phyloP scores from a whole-genome alignment of 1,284 basidiomycete genomes.

The Cutaneotrichosporon cyanovorans region DNA sequence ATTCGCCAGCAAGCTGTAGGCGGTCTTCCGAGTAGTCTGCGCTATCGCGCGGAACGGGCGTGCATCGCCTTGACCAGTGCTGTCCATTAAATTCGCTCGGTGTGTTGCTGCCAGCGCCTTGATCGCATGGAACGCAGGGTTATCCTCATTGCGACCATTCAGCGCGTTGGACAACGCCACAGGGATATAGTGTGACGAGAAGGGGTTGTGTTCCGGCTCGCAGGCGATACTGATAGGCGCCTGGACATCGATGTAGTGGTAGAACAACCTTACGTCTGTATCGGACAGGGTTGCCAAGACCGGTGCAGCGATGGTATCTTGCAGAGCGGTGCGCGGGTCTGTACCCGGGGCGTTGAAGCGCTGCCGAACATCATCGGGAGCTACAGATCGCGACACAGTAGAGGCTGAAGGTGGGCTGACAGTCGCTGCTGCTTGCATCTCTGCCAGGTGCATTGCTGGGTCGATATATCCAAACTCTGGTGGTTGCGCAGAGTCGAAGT shows the following conservation, averaged over 20 bases:
- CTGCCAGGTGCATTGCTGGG: too few species aligned
- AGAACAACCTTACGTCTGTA: slow-evolving; percentile 8
- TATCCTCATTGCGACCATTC: slow-evolving; percentile 6
- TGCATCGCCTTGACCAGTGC: slow-evolving; percentile 5
- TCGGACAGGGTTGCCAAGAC: slow-evolving; percentile 9
- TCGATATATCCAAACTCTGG: too few species aligned
- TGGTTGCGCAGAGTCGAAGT: too few species aligned
- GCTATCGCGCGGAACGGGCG: slow-evolving; percentile 6
- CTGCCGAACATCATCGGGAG: slow-evolving; percentile 2
- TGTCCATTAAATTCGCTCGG: slow-evolving; percentile 16
- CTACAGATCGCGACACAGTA: too few species aligned
- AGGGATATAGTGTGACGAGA: slow-evolving; percentile 8
- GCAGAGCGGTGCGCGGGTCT: slow-evolving; percentile 11
- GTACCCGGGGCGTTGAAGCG: slow-evolving; percentile 10
- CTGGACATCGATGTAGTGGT: slow-evolving; percentile 15
- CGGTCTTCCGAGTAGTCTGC: slow-evolving; percentile 5
- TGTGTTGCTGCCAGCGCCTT: slow-evolving; percentile 12
- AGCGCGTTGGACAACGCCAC: slow-evolving; percentile 8
- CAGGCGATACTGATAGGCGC: slow-evolving; percentile 8
- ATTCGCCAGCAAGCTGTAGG: slow-evolving; percentile 6
- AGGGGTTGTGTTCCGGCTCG: slow-evolving; percentile 9
- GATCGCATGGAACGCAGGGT: slow-evolving; percentile 12
- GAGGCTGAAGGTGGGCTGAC: too few species aligned
- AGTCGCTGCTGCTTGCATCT: too few species aligned
- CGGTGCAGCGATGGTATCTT: neutral